Percentiles rank a stretch among this genome's conserved stretches.
Conservation (phyloP, 495 filamentous ascomycete species). For the Xylaria scruposa region DNA sequence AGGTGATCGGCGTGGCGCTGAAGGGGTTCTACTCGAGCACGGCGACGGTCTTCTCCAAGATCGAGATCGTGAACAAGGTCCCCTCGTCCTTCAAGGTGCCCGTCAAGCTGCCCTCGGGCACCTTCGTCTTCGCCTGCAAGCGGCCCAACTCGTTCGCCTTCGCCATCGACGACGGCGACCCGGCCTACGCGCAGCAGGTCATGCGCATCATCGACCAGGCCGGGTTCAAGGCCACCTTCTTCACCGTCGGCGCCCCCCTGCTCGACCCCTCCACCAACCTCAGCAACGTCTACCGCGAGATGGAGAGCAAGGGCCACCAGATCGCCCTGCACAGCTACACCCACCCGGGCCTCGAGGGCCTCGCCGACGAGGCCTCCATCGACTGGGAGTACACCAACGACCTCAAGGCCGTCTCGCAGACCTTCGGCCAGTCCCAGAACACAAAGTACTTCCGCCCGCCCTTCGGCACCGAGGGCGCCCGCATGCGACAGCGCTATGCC, state of each 20-base stretch:
- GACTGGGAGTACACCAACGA: conserved; percentile 75
- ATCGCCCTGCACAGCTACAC: conserved; percentile 77
- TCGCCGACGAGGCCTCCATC: conserved; percentile 63
- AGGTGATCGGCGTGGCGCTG: conserved; percentile 69
- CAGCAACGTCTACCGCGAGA: conserved; percentile 68
- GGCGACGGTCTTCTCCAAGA: conserved; percentile 59
- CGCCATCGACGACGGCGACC: conserved; percentile 80
- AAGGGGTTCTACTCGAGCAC: conserved; percentile 69
- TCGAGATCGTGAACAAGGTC: conserved; percentile 68
- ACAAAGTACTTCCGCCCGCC: conserved; percentile 76
- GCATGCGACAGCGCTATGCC: conserved; percentile 69
- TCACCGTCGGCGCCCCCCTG: conserved; percentile 73
- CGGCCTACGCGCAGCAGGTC: conserved; percentile 65
- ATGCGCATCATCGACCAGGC: conserved; percentile 70
- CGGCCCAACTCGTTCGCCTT: conserved; percentile 79
- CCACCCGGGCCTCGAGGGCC: conserved; percentile 75
- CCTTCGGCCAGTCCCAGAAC: conserved; percentile 50
- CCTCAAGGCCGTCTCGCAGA: conserved; percentile 60
- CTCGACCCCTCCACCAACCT: conserved; percentile 65
- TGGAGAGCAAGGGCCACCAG: conserved; percentile 72
- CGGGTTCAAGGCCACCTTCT: conserved; percentile 74
- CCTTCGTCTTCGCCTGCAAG: conserved; percentile 68
- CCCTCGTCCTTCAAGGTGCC: conserved; percentile 61
- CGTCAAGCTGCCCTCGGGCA: conserved; percentile 66
- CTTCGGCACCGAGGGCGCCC: conserved; percentile 76